Evolutionary conservation across 176 grass and related monocot genomes (phyloP).

Genomic region (Lolium rigidum): DNA sequence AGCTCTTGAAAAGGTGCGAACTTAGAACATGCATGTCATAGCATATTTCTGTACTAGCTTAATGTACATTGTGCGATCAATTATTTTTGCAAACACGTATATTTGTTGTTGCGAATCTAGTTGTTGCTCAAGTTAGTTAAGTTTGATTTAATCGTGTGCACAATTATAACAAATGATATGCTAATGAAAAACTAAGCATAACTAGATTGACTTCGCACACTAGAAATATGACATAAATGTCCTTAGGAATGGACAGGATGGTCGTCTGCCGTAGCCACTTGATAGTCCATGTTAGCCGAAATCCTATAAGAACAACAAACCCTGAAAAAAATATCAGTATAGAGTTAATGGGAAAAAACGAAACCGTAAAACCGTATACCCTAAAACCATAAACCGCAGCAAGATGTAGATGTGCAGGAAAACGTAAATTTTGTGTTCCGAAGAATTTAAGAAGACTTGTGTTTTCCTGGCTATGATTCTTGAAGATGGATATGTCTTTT

Average conservation of each 20-base stretch:
- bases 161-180: background rate
- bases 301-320: no score
- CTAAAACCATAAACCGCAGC: no score
- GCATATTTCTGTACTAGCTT: no score
- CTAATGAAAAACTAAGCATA: background rate
- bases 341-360: no score
- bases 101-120: background rate
- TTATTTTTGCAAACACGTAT: background rate
- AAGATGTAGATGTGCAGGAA: no score
- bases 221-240: background rate
- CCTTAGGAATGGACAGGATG: no score
- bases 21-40: background rate
- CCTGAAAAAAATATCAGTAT: no score
- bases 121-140: constrained; percentile 14
- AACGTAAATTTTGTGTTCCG: no score
- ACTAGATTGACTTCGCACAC: background rate
- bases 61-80: background rate
- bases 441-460: background rate
- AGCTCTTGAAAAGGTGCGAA: constrained; percentile 73
- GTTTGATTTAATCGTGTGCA: background rate
- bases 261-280: no score
- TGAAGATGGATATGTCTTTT: background rate
- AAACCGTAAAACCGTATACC: no score
- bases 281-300: no score
- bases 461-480: background rate